Evolutionary conservation across 352 stramenopile species (phyloP).

Genomic region (Phytophthora meadii): DNA sequence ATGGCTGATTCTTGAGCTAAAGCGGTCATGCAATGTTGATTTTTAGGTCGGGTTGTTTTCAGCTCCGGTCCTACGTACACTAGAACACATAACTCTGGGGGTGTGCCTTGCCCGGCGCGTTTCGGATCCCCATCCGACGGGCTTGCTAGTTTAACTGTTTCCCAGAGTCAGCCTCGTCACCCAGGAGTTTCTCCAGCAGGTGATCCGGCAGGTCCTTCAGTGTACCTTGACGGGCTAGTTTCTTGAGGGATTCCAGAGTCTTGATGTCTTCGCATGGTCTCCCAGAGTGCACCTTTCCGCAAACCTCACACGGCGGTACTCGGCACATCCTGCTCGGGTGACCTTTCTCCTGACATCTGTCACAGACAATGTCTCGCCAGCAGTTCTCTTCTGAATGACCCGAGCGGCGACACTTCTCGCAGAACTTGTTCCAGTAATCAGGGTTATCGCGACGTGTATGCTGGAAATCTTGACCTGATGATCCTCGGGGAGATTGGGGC

Average conservation of each 20-base stretch:
- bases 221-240: constrained; percentile 1
- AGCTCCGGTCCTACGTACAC: constrained; percentile 18
- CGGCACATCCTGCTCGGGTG: not conserved
- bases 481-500: not conserved
- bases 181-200: not conserved
- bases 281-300: not conserved
- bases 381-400: not conserved
- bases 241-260: not conserved
- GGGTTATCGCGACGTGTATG: not conserved
- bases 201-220: not conserved
- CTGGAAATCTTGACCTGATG: not conserved
- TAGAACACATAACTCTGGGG: constrained; percentile 21
- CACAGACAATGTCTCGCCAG: constrained; percentile 3
- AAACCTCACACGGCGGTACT: not conserved
- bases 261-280: not conserved
- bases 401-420: not conserved
- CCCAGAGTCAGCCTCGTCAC: not conserved
- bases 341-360: not conserved
- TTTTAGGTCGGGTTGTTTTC: constrained; percentile 1
- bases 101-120: constrained; percentile 10
- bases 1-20: not conserved
- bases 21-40: constrained; percentile 14
- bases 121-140: constrained; percentile 19
- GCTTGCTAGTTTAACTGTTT: constrained; percentile 28
- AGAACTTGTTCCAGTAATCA: not conserved